Evolutionary conservation across 495 filamentous ascomycete genomes (phyloP), one percentile per base, ranked within the genome.

Genomic region (Penicillium cinerascens): DNA sequence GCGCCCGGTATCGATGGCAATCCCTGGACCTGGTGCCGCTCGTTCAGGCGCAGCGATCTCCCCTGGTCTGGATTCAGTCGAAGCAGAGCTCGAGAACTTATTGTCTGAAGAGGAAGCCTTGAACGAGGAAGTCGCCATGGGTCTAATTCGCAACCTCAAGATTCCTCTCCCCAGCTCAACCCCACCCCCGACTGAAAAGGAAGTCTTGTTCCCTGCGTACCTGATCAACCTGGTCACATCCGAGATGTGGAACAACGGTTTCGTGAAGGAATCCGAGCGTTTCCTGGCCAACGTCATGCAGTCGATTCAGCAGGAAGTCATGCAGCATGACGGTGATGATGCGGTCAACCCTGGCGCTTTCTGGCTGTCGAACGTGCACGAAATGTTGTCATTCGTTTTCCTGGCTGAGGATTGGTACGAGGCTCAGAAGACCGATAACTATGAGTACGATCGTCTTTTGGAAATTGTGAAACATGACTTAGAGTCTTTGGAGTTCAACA

Each of bases 171-270:
- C 92, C 6, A 84, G 84, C 52, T 85, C 86, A 10, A 89, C 80
- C 47, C 92, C 93, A 7, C 85, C 89, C 21, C 91, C 92, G 8
- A 91, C 88, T 22, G 95, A 97, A 73, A 99, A 99, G 77, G 93
- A 99, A 67, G 92, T 99, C 27, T 77, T 99, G 45, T 99, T 97
- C 82, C 95, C 93, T 18, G 91, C 93, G 1, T 99, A 97, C 65
- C 82, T 99, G 53, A 99, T 99, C 74, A 99, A 99, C 69, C 83
- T 99, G 26, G 93, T 99, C 42, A 99, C 93, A 13, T 96, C 91
- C 11, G 93, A 99, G 73, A 99, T 99, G 93, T 99, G 93, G 93
- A 99, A 99, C 77, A 99, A 99, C 63, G 93, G 93, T 22, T 99
- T 96, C 66, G 95, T 99, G 56, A 97, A 99, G 76, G 93, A 99